phyloP scores from a whole-genome alignment of 352 stramenopile genomes.

The Peronospora farinosa region DNA sequence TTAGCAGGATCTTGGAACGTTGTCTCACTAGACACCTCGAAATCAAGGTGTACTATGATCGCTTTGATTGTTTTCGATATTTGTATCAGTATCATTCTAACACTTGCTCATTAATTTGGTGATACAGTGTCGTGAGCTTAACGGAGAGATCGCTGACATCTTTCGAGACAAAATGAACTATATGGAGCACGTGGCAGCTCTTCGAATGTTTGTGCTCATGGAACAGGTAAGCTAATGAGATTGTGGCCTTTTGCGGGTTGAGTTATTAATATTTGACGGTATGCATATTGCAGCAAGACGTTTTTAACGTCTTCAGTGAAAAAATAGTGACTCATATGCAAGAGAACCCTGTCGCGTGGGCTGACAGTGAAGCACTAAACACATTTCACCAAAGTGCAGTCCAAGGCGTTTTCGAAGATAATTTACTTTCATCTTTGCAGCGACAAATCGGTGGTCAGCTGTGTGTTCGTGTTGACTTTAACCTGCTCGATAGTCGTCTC shows the following conservation, averaged over 20 bases:
- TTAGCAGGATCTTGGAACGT: slow-evolving; percentile 29
- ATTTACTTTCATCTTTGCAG: slow-evolving; percentile 30
- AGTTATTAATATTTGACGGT: slow-evolving; percentile 2
- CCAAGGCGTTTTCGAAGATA: slow-evolving; percentile 45
- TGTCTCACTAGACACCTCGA: slow-evolving; percentile 35
- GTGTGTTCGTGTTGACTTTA: slow-evolving; percentile 46
- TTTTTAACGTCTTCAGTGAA: slow-evolving; percentile 43
- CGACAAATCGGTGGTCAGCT: slow-evolving; percentile 40
- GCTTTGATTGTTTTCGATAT: not conserved
- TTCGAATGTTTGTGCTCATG: slow-evolving; percentile 68
- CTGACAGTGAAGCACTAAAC: slow-evolving; percentile 52
- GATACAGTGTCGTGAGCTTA: slow-evolving; percentile 42
- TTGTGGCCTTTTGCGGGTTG: slow-evolving; percentile 1
- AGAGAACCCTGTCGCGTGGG: slow-evolving; percentile 48
- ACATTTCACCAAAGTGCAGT: slow-evolving; percentile 43
- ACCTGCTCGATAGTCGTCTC: slow-evolving; percentile 32
- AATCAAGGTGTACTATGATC: slow-evolving; percentile 15
- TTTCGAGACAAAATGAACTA: slow-evolving; percentile 51
- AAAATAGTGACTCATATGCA: slow-evolving; percentile 51
- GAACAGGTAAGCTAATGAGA: slow-evolving; percentile 38
- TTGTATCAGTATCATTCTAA: not conserved
- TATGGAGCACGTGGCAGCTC: slow-evolving; percentile 40
- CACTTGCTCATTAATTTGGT: slow-evolving; percentile 1
- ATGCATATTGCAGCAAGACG: slow-evolving; percentile 47
- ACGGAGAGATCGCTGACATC: slow-evolving; percentile 39